Percentiles rank a stretch among this genome's conserved stretches.
These are phyloP conservation scores for Monotropa hypopitys DNA, from an alignment of 179 eudicot species.

Conservation along the genomic window DNA sequence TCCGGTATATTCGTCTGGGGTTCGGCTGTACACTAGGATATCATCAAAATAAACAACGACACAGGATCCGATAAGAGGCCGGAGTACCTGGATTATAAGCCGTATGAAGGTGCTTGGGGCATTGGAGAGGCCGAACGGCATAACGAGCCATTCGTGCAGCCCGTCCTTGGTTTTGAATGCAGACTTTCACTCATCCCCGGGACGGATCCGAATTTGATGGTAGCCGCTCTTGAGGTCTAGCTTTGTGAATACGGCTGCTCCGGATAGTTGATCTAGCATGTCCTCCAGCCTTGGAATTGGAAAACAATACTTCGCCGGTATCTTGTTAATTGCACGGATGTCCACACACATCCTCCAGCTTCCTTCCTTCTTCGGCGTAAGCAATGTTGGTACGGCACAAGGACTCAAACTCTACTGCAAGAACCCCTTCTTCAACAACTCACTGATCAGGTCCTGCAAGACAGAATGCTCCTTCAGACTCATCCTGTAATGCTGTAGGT, in stretches of 20 bases:
- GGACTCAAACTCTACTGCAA: background rate
- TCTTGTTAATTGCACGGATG: too few species aligned
- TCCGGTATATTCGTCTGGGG: too few species aligned
- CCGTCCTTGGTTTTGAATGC: slow-evolving; percentile 4
- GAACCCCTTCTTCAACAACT: background rate
- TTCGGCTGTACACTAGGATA: too few species aligned
- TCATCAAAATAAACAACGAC: too few species aligned
- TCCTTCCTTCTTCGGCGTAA: too few species aligned
- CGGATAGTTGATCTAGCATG: too few species aligned
- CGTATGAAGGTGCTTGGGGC: slow-evolving; percentile 2
- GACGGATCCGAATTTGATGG: background rate
- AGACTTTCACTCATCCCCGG: background rate
- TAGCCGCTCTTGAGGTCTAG: background rate
- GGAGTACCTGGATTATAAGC: too few species aligned
- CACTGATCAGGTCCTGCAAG: background rate
- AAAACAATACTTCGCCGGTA: too few species aligned
- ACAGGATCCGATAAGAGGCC: too few species aligned
- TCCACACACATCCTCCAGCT: too few species aligned
- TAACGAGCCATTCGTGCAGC: slow-evolving; percentile 1
- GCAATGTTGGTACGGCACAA: background rate
- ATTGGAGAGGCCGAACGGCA: too few species aligned
- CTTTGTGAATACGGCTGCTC: background rate
- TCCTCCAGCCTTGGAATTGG: too few species aligned
- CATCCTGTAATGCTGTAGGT: background rate
- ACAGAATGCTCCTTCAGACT: background rate